Base-by-base conservation (phyloP, 2,329 filamentous ascomycete species). In the Colletotrichum tropicicola region DNA sequence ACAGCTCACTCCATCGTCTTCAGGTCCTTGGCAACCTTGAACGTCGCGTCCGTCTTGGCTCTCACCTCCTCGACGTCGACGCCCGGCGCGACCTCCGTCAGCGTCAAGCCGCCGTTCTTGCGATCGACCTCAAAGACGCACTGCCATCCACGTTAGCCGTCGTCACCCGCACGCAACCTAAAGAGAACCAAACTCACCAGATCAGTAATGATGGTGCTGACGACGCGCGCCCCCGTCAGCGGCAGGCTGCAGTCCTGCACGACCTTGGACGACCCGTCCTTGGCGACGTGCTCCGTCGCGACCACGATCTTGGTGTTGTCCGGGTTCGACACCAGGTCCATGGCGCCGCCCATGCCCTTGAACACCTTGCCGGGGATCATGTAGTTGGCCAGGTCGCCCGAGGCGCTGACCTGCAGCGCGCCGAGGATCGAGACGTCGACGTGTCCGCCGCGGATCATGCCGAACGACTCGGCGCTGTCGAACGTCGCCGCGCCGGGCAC, bases 361-460 rank as follows among this genome's bases (percentile, higher is more conserved):
- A 94, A 89, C 10, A 93, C 88, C 78, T 95, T 96, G 23, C 93
- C 93, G 0, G 93, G 93, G 68, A 97, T 91, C 91, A 96, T 96
- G 83, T 93, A 97, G 79, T 96, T 96, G 47, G 93, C 93, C 56
- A 97, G 79, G 74, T 97, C 93, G 25, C 93, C 93, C 3, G 86
- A 83, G 0, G 92, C 92, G 68, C 88, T 91, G 21, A 96, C 92
- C 80, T 97, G 92, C 69, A 95, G 87, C 2, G 92, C 91, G 4
- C 93, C 93, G 0, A 97, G 85, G 72, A 97, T 93, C 0, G 91
- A 93, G 5, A 97, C 90, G 73, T 97, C 90, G 43, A 97, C 89
- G 72, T 94, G 92, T 0, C 93, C 93, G 54, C 92, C 91, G 10
- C 93, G 88, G 70, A 97, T 97, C 93, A 96, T 96, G 70, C 87